Evolutionary conservation across 2,329 filamentous ascomycete species (phyloP).

Genomic region (Calonectria ilicicola): DNA sequence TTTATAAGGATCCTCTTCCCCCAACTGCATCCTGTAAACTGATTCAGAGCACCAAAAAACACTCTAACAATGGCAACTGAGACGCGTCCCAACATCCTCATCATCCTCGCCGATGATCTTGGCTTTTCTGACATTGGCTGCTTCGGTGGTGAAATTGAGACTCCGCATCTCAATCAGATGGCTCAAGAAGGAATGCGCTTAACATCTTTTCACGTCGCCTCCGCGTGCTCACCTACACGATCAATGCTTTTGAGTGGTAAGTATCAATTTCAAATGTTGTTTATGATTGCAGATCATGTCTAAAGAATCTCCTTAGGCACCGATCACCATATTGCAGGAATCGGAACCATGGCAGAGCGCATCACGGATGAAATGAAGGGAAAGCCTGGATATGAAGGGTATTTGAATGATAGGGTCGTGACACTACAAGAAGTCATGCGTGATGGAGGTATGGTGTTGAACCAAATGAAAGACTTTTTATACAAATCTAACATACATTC

Average conservation of each 20-base stretch:
- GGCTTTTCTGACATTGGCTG: slow-evolving; percentile 41
- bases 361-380: slow-evolving; percentile 1
- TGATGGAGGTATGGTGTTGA: neutral
- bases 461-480: neutral
- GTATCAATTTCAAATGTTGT: too few relatives aligned
- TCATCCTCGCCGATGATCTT: slow-evolving; percentile 45
- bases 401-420: neutral
- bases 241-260: slow-evolving; percentile 65
- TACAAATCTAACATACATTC: neutral
- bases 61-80: neutral
- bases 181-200: slow-evolving; percentile 59
- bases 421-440: neutral
- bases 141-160: slow-evolving; percentile 69
- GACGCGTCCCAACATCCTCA: slow-evolving; percentile 40
- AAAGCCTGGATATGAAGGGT: neutral
- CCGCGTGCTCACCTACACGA: slow-evolving; percentile 69
- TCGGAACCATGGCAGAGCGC: slow-evolving; percentile 66
- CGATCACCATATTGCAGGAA: slow-evolving; percentile 65
- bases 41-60: neutral
- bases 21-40: neutral
- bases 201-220: slow-evolving; percentile 69
- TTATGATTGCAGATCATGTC: neutral
- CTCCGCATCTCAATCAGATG: slow-evolving; percentile 66
- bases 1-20: neutral
- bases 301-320: slow-evolving; percentile 55